Base-by-base conservation (phyloP, 176 grass and related monocot species). In the Aegilops tauschii region DNA sequence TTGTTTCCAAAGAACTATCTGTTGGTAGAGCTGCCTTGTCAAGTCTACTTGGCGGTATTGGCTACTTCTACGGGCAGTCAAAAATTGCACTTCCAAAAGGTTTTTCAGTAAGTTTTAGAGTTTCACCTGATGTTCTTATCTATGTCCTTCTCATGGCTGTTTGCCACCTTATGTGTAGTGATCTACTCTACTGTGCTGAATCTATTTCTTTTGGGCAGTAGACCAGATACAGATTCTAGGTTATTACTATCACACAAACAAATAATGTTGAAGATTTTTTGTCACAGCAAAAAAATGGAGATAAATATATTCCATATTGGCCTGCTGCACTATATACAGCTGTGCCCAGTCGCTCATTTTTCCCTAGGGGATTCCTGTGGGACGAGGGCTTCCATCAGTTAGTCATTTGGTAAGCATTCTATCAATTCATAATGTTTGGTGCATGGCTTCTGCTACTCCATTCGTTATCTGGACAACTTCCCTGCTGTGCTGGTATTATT, bases 351-450 rank as follows among this genome's bases (percentile, higher is more conserved):
- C 82, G 97, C 44, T 96, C 97, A 65, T 94, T 98, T 85, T 98
- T 98, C 74, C 97, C 92, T 52, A 94, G 97, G 84, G 97, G 97
- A 49, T 98, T 98, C 86, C 86, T 98, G 70, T 98, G 97, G 94
- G 97, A 98, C 34, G 94, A 98, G 71, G 97, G 97, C 31, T 98
- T 98, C 87, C 97, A 98, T 91, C 93, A 98, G 77, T 77, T 98
- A 85, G 65, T 96, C 28, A 90, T 98, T 68, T 86, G 97, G 95
- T 98, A 91, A 85, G 77, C 28, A 79, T 63, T 84, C 61, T 52
- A 84, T 84, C 13, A 76, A 65, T 50, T 56, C 34, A 73, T 84
- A 64, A 28, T 89, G 36, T 82, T 83, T 14, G 31, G 28, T 34
- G 5, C 34, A 75, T 50, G 13, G 16, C 49, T 77, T 83, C 25